A percentile compares a stretch with the other conserved stretches of the same genome.
Conservation (phyloP, 345 rosid genomes). For the Populus deltoides region DNA sequence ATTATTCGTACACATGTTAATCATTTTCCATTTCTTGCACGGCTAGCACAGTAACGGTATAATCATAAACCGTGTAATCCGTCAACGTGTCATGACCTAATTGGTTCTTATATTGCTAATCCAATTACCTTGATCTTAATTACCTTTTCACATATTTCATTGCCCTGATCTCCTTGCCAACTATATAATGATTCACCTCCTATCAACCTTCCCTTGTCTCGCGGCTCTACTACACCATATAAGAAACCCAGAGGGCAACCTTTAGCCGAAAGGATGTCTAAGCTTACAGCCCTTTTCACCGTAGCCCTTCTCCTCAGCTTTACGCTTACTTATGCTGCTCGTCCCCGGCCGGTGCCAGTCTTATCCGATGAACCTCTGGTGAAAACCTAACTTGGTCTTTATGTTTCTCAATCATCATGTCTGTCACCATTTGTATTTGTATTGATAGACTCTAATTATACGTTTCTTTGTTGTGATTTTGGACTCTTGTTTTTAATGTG, state of each 20-base stretch:
- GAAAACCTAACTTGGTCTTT: background rate
- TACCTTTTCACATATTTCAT: background rate
- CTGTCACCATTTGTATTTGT: background rate
- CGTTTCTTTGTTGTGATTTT: background rate
- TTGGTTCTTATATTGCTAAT: background rate
- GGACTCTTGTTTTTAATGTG: background rate
- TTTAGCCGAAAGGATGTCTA: conserved; percentile 16
- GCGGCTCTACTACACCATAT: background rate
- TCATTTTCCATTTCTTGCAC: background rate
- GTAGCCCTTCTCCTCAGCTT: conserved; percentile 23
- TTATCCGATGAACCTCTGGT: background rate
- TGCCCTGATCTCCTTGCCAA: background rate
- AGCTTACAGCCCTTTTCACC: conserved; percentile 21
- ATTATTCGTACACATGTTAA: background rate
- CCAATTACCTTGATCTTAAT: background rate
- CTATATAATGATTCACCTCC: background rate
- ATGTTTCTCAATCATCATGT: too few species aligned
- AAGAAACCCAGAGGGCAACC: background rate
- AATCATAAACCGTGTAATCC: background rate
- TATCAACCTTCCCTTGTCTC: background rate
- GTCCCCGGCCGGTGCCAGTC: conserved; percentile 7
- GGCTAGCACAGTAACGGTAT: background rate
- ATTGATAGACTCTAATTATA: background rate
- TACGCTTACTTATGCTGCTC: conserved; percentile 18
- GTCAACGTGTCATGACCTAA: background rate